These are phyloP conservation scores for Purpureocillium lavendulum DNA, from an alignment of 2,329 filamentous ascomycete species.

Conservation along the genomic window DNA sequence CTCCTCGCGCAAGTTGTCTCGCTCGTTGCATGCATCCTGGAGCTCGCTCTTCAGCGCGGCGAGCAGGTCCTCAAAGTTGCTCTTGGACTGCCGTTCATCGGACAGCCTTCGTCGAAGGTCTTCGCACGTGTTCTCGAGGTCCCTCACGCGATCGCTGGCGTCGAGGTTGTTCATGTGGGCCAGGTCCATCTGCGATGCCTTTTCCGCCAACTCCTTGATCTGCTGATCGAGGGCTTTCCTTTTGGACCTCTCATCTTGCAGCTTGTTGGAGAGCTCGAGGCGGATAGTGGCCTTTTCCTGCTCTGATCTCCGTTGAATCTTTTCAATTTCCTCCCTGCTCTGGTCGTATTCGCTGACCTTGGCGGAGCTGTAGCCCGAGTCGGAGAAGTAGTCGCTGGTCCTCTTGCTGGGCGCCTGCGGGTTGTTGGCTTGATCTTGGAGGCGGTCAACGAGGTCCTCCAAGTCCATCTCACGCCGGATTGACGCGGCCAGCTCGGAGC, in stretches of 20 bases:
- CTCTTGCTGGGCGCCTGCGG: constrained; percentile 54
- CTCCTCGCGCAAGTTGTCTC: constrained; percentile 86
- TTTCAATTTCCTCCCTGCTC: constrained; percentile 66
- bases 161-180: constrained; percentile 48
- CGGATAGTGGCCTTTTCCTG: constrained; percentile 85
- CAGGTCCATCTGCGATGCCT: constrained; percentile 56
- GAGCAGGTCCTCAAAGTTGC: constrained; percentile 89
- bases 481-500: constrained; percentile 81
- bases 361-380: constrained; percentile 82
- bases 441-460: constrained; percentile 82
- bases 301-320: constrained; percentile 73
- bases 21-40: constrained; percentile 73
- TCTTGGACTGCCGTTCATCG: constrained; percentile 80
- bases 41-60: constrained; percentile 77
- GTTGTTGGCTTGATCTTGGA: constrained; percentile 69
- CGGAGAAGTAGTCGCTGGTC: constrained; percentile 96
- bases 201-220: constrained; percentile 73
- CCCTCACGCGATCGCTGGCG: constrained; percentile 55
- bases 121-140: constrained; percentile 74
- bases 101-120: constrained; percentile 72
- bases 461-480: constrained; percentile 94
- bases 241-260: constrained; percentile 76
- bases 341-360: constrained; percentile 63
- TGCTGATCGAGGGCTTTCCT: constrained; percentile 74
- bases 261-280: constrained; percentile 73